phyloP scores from a whole-genome alignment of 2,329 filamentous ascomycete genomes.

The Penicillium sp. region DNA sequence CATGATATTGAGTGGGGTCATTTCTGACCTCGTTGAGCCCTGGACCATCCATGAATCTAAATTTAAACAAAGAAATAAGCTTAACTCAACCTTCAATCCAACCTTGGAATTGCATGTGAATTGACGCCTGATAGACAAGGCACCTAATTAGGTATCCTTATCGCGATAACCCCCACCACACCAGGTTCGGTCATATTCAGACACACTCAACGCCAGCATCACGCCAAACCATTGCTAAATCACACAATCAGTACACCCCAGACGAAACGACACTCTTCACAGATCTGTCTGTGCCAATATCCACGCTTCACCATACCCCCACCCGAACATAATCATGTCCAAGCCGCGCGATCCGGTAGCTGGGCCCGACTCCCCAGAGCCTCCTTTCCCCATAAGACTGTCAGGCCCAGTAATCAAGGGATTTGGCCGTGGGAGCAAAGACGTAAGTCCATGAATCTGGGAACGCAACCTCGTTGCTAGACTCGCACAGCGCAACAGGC shows the following conservation, averaged over 20 bases:
- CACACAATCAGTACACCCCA: background rate
- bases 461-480: background rate
- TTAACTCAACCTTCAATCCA: background rate
- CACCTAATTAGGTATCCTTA: background rate
- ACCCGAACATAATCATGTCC: background rate
- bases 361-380: slow-evolving; percentile 67
- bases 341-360: slow-evolving; percentile 66
- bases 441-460: slow-evolving; percentile 54
- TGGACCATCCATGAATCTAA: background rate
- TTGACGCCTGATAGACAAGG: background rate
- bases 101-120: background rate
- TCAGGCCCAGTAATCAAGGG: slow-evolving; percentile 86
- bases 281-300: background rate
- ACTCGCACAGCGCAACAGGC: background rate
- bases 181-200: background rate
- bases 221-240: background rate
- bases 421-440: slow-evolving; percentile 90
- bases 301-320: background rate
- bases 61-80: slow-evolving; percentile 1
- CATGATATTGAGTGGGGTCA: slow-evolving; percentile 19
- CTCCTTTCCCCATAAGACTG: slow-evolving; percentile 80
- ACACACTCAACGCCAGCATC: background rate
- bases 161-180: slow-evolving; percentile 18
- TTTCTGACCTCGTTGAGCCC: slow-evolving; percentile 1
- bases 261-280: background rate